Evolutionary conservation across 148 eudicot genomes (phyloP).

Genomic region (Oxyria digyna): DNA sequence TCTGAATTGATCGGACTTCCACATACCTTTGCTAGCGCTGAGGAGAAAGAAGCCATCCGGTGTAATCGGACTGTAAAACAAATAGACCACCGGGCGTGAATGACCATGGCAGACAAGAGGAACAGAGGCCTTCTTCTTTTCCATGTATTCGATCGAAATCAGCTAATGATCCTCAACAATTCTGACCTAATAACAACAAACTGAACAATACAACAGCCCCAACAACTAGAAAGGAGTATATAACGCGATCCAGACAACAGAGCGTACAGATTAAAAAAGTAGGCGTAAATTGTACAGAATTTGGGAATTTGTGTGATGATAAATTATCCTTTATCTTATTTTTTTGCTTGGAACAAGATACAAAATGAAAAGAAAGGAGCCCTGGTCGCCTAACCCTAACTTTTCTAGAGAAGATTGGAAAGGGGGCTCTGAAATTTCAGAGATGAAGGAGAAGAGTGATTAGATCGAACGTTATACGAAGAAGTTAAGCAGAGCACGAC

Average conservation of each 20-base stretch:
- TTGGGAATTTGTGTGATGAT: slow-evolving; percentile 2
- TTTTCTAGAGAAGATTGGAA: slow-evolving; percentile 9
- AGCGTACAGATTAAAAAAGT: neutral
- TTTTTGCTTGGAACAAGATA: neutral
- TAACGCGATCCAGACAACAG: neutral
- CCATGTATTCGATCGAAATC: slow-evolving; percentile 24
- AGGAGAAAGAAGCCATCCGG: slow-evolving; percentile 76
- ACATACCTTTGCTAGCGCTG: slow-evolving; percentile 84
- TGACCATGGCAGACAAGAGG: slow-evolving; percentile 89
- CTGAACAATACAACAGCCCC: slow-evolving; percentile 1
- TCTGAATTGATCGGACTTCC: too few relatives aligned
- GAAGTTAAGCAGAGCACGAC: slow-evolving; percentile 6
- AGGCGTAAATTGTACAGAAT: neutral
- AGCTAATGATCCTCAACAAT: neutral
- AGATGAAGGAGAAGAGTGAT: neutral
- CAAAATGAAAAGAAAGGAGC: neutral
- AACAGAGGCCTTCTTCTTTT: slow-evolving; percentile 63
- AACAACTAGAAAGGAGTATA: neutral
- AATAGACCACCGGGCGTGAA: slow-evolving; percentile 88
- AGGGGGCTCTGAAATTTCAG: slow-evolving; percentile 11
- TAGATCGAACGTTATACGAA: slow-evolving; percentile 1
- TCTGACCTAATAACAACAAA: slow-evolving; percentile 7
- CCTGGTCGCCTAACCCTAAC: slow-evolving; percentile 26
- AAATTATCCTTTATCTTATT: neutral
- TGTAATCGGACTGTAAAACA: slow-evolving; percentile 76